phyloP scores from a whole-genome alignment of 2,329 filamentous ascomycete genomes.

The Tolypocladium inflatum region DNA sequence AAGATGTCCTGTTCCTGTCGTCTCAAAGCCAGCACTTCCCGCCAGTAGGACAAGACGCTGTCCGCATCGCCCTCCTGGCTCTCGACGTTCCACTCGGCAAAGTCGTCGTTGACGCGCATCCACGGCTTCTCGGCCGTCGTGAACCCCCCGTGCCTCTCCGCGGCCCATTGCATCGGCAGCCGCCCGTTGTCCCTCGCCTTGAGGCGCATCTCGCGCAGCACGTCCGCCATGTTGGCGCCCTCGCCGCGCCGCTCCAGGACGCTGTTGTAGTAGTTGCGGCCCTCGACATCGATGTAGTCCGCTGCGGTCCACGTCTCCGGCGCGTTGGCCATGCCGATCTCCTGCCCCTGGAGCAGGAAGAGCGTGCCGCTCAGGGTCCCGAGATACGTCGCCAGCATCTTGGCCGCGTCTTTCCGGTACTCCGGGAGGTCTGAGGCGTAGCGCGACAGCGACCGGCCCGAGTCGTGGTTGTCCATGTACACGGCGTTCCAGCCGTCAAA shows the following conservation, averaged over 20 bases:
- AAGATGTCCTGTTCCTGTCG: constrained; percentile 10
- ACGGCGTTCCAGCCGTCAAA: constrained; percentile 37
- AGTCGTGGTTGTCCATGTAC: constrained; percentile 48
- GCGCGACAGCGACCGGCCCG: constrained; percentile 23
- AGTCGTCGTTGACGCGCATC: constrained; percentile 18
- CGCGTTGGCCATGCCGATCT: constrained; percentile 40
- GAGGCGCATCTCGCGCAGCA: constrained; percentile 29
- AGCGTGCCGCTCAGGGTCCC: constrained; percentile 31
- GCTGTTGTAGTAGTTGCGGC: constrained; percentile 26
- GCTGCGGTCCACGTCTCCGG: constrained; percentile 31
- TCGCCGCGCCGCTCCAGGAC: constrained; percentile 8
- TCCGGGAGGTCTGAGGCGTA: constrained; percentile 9
- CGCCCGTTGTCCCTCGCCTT: constrained; percentile 18
- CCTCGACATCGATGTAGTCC: constrained; percentile 34
- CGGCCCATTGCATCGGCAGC: constrained; percentile 38
- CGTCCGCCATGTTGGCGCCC: constrained; percentile 18
- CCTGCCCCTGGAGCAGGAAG: constrained; percentile 41
- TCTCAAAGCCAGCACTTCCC: constrained; percentile 7
- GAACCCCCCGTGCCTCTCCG: constrained; percentile 35
- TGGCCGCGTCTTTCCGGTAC: constrained; percentile 28
- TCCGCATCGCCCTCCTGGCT: constrained; percentile 3
- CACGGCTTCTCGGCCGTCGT: constrained; percentile 12
- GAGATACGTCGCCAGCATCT: constrained; percentile 35
- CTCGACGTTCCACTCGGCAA: constrained; percentile 8
- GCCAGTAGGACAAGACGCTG: constrained; percentile 12